Conservation (phyloP, 2,329 filamentous ascomycete genomes). For the Trichoderma sp. region DNA sequence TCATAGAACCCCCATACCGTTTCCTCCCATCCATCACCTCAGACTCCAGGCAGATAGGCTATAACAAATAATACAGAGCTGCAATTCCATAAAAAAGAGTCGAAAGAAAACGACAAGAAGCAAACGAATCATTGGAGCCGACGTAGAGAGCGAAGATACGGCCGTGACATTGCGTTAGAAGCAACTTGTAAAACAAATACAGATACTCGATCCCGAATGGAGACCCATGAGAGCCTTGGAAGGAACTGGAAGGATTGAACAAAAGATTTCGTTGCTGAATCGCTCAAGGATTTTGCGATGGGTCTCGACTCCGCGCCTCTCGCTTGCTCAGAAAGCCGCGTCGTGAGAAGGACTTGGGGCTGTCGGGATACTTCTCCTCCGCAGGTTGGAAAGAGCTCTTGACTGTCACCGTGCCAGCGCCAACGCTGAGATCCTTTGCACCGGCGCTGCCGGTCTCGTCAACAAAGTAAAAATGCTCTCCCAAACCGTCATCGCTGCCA, state of each 20-base stretch:
- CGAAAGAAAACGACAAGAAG: neutral
- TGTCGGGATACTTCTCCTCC: slow-evolving; percentile 46
- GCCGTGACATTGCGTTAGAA: neutral
- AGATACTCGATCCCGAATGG: neutral
- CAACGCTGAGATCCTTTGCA: slow-evolving; percentile 73
- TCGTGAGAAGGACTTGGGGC: slow-evolving; percentile 48
- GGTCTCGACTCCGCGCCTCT: slow-evolving; percentile 47
- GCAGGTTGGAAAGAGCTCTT: slow-evolving; percentile 67
- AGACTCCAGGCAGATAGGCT: neutral
- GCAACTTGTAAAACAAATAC: neutral
- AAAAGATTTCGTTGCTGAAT: neutral
- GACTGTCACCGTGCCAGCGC: slow-evolving; percentile 68
- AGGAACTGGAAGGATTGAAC: neutral
- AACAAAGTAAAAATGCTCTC: slow-evolving; percentile 87
- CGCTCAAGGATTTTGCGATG: slow-evolving; percentile 36
- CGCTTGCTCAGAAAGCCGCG: slow-evolving; percentile 57
- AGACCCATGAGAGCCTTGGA: neutral
- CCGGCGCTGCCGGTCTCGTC: slow-evolving; percentile 68
- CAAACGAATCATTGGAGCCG: neutral
- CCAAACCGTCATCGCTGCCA: slow-evolving; percentile 77
- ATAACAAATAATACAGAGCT: neutral
- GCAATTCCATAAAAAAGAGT: neutral
- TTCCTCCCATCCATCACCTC: neutral
- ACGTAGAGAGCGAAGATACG: neutral
- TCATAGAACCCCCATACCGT: neutral